Base-by-base conservation (phyloP, 306 rosid genomes). In the Astragalus glycyphyllos region DNA sequence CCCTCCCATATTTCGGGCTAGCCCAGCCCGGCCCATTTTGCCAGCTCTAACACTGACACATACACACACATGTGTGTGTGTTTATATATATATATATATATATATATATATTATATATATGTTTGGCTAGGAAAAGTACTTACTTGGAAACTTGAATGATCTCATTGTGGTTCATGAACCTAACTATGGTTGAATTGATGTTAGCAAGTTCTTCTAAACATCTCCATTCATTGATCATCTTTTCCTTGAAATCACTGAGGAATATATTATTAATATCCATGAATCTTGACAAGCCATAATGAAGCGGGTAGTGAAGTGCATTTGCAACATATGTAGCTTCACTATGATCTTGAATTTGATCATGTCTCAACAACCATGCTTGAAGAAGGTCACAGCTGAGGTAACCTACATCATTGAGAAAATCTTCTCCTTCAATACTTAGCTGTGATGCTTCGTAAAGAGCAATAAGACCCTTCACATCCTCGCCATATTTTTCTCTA, bases 391-490 rank as follows among this genome's bases (percentile, higher is more conserved):
- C 65, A 49, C 57, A 40, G 31, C 81, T n/a, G 4, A 80, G 55
- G 20, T 14, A 2, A 29, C 73, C 77, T 4, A 58, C 45, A 54
- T 77, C 59, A 2, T 73, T 72, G 26, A 82, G 89, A 47, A 0
- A 17, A 13, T 70, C 68, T 77, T 85, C 89, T 5, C 71, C 86
- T 56, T 67, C 69, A 65, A 74, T n/a, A 17, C 81, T 42, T 66
- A 85, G 13, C 3, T 79, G 79, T 5, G 83, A 69, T 7, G 89
- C 83, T 82, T 85, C 89, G 10, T 23, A 71, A 3, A 84, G 4
- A 8, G 58, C 85, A 71, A 77, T 47, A 1, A 84, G 62, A 26
- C 85, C 72, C 58, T 74, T 26, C 37, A 69, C 71, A 69, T 80
- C 85, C 26, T 81, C 79, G 0, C 50, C 54, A 46, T 26, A 45